Evolutionary conservation across 345 rosid species (phyloP), one percentile per base, ranked within the genome.

Genomic region (Dipteronia sinensis): DNA sequence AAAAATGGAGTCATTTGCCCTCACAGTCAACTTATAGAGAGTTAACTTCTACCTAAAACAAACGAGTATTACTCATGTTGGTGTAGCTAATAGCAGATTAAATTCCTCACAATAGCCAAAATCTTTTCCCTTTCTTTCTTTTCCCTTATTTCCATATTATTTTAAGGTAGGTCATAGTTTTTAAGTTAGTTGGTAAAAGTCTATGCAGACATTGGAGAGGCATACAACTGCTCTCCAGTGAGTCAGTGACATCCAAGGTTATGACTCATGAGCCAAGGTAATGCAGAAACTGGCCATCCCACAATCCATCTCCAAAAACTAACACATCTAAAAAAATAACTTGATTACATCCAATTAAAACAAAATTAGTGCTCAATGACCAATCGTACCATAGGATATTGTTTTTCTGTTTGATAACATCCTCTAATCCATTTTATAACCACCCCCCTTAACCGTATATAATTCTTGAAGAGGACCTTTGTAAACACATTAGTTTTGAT

Each of bases 21-120:
- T 53, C 34, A 29, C 2, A 31, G 22, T 65, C 64, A 46, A 15
- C 51, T 65, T 34, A 42, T 15, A n/a, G 29, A n/a, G 9, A 55
- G 59, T 70, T 51, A 64, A 75, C 47, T 75, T 63, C 56, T 58
- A 67, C 42, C 19, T 12, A 61, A 49, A 59, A 8, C 25, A 64
- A 5, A 69, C 53, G 16, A 49, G 49, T 44, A 47, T 63, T 64
- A 38, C 65, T 56, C 38, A n/a, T 49, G 46, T 49, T 19, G 46
- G 15, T 49, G 46, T 49, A 42, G 22, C 55, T 12, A 51, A n/a
- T 20, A 46, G 55, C 12, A 16, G 63, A 9, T 15, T 40, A 38
- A 59, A 49, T 25, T 74, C 68, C 5, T 10, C 1, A 31, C 4
- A 17, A 29, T 29, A 65, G 29, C 77, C n/a, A 64, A 16, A 61